Percentiles rank a stretch among this genome's conserved stretches.
phyloP scores from a whole-genome alignment of 75 land plant species.

The Isoetes taiwanensis region DNA sequence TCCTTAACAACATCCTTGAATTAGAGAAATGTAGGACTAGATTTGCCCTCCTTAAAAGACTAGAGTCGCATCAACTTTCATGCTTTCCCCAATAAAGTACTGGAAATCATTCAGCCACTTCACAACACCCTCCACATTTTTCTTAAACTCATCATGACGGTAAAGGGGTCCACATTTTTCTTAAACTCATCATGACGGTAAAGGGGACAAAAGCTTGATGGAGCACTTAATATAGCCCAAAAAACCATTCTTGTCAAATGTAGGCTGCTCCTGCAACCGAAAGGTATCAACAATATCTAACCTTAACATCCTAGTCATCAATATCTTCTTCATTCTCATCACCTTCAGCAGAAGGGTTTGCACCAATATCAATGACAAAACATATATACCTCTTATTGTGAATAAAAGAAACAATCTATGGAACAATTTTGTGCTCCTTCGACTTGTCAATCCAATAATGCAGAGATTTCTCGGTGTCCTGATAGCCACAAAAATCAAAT shows the following conservation, averaged over 20 bases:
- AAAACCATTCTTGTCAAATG: constrained; percentile 80
- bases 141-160: constrained; percentile 49
- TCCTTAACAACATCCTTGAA: constrained; percentile 44
- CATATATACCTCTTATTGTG: neutral
- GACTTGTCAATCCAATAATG: constrained; percentile 49
- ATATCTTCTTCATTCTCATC: constrained; percentile 50
- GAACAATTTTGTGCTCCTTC: constrained; percentile 54
- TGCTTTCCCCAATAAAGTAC: constrained; percentile 90
- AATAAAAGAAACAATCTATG: too few species aligned
- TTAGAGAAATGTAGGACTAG: constrained; percentile 71
- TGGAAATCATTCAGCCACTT: constrained; percentile 69
- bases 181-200: too few species aligned
- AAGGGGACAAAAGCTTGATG: constrained; percentile 53
- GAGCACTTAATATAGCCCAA: constrained; percentile 51
- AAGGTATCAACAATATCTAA: constrained; percentile 83
- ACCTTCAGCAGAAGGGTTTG: constrained; percentile 85
- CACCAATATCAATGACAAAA: constrained; percentile 67
- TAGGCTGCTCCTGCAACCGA: constrained; percentile 86
- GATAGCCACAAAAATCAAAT: constrained; percentile 59
- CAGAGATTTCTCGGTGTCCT: constrained; percentile 41
- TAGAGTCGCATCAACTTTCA: constrained; percentile 58
- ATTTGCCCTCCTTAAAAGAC: constrained; percentile 70
- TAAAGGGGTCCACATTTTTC: constrained; percentile 43
- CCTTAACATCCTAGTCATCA: constrained; percentile 63
- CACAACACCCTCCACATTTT: constrained; percentile 62